phyloP scores from a whole-genome alignment of 768 basidiomycete genomes.

The Pulveroboletus sp. region DNA sequence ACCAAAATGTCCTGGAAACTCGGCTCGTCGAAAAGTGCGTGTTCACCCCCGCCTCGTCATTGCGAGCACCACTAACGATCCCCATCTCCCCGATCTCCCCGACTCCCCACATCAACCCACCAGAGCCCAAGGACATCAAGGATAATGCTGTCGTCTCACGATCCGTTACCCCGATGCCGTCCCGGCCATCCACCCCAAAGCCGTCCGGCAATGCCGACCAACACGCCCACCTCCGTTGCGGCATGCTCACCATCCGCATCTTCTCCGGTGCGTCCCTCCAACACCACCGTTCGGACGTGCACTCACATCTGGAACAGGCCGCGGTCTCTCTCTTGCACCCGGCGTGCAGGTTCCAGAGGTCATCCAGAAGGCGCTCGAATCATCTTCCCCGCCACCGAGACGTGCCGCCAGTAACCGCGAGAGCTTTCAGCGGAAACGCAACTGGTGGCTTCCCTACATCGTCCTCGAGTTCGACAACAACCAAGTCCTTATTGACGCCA shows the following conservation, averaged over 20 bases:
- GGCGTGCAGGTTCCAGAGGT: constrained; percentile 78
- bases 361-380: constrained; percentile 76
- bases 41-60: neutral
- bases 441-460: constrained; percentile 94
- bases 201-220: constrained; percentile 46
- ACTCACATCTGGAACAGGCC: constrained; percentile 41
- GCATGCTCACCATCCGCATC: constrained; percentile 93
- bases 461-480: constrained; percentile 98
- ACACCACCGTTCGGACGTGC: constrained; percentile 1
- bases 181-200: constrained; percentile 75
- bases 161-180: constrained; percentile 79
- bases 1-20: constrained; percentile 56
- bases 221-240: constrained; percentile 65
- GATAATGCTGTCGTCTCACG: constrained; percentile 70
- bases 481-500: constrained; percentile 92
- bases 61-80: neutral
- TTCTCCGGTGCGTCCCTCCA: constrained; percentile 66
- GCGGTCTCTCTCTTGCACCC: constrained; percentile 75
- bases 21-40: constrained; percentile 36
- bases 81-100: neutral
- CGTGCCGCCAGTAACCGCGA: constrained; percentile 75
- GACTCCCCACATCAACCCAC: constrained; percentile 2
- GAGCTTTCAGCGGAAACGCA: constrained; percentile 87
- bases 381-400: constrained; percentile 49
- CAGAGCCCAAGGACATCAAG: constrained; percentile 67